A percentile compares a stretch with the other conserved stretches of the same genome.
Evolutionary conservation across 768 basidiomycete genomes (phyloP).

Genomic region (Hemileccinum rubropunctum): DNA sequence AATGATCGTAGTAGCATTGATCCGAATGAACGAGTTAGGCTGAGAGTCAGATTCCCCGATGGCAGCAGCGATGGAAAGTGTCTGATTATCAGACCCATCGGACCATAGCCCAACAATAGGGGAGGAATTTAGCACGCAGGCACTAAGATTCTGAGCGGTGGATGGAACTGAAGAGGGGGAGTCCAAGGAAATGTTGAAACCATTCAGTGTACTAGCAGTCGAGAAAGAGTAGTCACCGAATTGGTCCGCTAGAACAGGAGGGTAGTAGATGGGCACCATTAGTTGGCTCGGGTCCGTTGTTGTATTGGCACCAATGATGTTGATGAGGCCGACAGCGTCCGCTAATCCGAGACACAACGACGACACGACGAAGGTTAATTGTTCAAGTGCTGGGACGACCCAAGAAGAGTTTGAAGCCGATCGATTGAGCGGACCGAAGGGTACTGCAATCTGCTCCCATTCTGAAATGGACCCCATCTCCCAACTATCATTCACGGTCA

Average conservation of each 20-base stretch:
- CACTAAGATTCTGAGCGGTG: conserved; percentile 7
- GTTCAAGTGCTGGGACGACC: not conserved
- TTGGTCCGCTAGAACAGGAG: conserved; percentile 8
- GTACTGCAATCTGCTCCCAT: not conserved
- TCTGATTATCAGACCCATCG: conserved; percentile 5
- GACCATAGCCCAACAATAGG: not conserved
- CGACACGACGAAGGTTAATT: not conserved
- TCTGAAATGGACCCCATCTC: not conserved
- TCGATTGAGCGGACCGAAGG: conserved; percentile 4
- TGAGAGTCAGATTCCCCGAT: not conserved
- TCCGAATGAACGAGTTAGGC: not conserved
- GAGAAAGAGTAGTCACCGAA: not conserved
- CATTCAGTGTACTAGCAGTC: conserved; percentile 6
- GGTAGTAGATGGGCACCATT: conserved; percentile 10
- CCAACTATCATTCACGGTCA: conserved; percentile 13
- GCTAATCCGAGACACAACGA: conserved; percentile 2
- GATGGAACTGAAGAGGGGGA: conserved; percentile 8
- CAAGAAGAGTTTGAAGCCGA: not conserved
- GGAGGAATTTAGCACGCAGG: not conserved
- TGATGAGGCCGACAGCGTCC: conserved; percentile 6
- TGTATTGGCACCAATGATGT: not conserved
- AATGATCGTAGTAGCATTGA: conserved; percentile 10
- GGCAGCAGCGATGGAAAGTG: conserved; percentile 5
- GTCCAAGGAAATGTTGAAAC: conserved; percentile 16
- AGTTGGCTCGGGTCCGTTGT: not conserved